phyloP scores from a whole-genome alignment of 1,284 basidiomycete species.

The Xerocomus minutiporus region DNA sequence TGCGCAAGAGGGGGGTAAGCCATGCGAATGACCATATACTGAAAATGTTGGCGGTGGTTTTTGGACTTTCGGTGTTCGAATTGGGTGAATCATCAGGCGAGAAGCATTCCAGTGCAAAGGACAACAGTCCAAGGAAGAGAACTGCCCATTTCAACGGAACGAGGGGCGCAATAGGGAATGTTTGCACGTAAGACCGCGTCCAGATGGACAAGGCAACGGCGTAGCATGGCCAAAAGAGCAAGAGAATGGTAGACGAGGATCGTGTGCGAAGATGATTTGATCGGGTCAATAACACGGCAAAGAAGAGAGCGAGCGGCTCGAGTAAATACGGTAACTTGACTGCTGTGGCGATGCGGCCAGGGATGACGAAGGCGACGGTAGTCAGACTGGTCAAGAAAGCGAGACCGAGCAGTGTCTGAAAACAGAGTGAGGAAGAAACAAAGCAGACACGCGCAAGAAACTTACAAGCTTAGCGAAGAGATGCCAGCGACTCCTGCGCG shows the following conservation, averaged over 20 bases:
- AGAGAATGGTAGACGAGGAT: slow-evolving; percentile 70
- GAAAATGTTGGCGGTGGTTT: slow-evolving; percentile 81
- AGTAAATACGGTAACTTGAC: slow-evolving; percentile 55
- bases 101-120: slow-evolving; percentile 68
- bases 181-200: slow-evolving; percentile 49
- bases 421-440: background rate
- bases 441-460: background rate
- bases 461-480: background rate
- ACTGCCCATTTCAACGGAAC: slow-evolving; percentile 49
- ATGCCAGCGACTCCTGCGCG: background rate
- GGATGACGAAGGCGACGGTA: slow-evolving; percentile 38
- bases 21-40: slow-evolving; percentile 34
- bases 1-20: slow-evolving; percentile 72
- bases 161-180: slow-evolving; percentile 27
- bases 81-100: slow-evolving; percentile 60
- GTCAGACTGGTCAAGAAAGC: slow-evolving; percentile 41
- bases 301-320: slow-evolving; percentile 49
- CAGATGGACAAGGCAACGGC: slow-evolving; percentile 51
- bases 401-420: slow-evolving; percentile 10
- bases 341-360: slow-evolving; percentile 31
- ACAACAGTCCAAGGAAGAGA: slow-evolving; percentile 47
- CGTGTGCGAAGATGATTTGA: slow-evolving; percentile 77
- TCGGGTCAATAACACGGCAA: slow-evolving; percentile 47
- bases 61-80: slow-evolving; percentile 63
- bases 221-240: slow-evolving; percentile 84